Evolutionary conservation across 2,329 filamentous ascomycete species (phyloP).

Genomic region (Ceratocystis eucalypticola): DNA sequence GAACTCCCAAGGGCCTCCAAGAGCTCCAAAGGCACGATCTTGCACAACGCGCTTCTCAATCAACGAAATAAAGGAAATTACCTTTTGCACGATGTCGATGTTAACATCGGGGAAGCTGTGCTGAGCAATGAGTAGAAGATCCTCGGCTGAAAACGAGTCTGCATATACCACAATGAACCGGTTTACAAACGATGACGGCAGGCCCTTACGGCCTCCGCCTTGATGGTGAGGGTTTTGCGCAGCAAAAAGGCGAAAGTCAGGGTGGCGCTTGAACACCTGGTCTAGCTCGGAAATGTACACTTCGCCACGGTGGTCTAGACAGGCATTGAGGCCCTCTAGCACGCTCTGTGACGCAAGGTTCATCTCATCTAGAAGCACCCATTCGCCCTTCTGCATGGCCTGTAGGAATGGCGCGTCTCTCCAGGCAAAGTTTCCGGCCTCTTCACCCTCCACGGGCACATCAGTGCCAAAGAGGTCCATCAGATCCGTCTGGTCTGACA

Average conservation of each 20-base stretch:
- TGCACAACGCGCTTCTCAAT: slow-evolving; percentile 59
- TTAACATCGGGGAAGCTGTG: slow-evolving; percentile 59
- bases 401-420: slow-evolving; percentile 87
- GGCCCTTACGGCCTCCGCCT: slow-evolving; percentile 83
- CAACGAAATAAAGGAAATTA: slow-evolving; percentile 70
- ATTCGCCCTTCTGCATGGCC: slow-evolving; percentile 92
- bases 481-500: slow-evolving; percentile 94
- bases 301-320: slow-evolving; percentile 88
- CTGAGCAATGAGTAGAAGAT: slow-evolving; percentile 68
- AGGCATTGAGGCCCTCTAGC: slow-evolving; percentile 89
- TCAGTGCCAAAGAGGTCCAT: slow-evolving; percentile 97
- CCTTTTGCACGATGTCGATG: slow-evolving; percentile 43
- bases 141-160: slow-evolving; percentile 69
- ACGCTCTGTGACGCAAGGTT: slow-evolving; percentile 95
- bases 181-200: slow-evolving; percentile 93
- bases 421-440: slow-evolving; percentile 86
- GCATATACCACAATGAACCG: slow-evolving; percentile 97
- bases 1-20: slow-evolving; percentile 83
- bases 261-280: slow-evolving; percentile 81
- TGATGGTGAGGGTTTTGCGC: slow-evolving; percentile 97
- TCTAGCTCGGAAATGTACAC: slow-evolving; percentile 93
- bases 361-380: slow-evolving; percentile 97
- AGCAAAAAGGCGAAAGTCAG: slow-evolving; percentile 85
- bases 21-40: slow-evolving; percentile 43
- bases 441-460: slow-evolving; percentile 84